Percentiles rank a stretch among this genome's conserved stretches.
These are phyloP conservation scores for Vigna mungo DNA, from an alignment of 306 rosid genomes.

Conservation along the genomic window DNA sequence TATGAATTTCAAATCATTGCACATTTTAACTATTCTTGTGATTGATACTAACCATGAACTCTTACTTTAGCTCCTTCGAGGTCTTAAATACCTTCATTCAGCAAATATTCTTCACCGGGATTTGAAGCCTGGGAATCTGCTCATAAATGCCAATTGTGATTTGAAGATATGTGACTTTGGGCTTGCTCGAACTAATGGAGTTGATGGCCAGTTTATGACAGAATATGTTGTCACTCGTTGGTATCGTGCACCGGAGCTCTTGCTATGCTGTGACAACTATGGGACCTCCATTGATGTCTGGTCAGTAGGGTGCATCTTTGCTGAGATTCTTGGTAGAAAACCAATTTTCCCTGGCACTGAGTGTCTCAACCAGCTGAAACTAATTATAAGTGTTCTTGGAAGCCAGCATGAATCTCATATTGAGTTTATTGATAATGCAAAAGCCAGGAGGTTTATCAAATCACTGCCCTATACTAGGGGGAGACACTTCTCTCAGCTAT, in stretches of 20 bases:
- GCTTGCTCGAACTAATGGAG: slow-evolving; percentile 75
- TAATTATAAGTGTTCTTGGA: slow-evolving; percentile 78
- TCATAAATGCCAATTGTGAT: slow-evolving; percentile 76
- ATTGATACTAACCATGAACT: slow-evolving; percentile 42
- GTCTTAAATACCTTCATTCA: slow-evolving; percentile 88
- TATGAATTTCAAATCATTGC: slow-evolving; percentile 1
- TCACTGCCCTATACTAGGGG: slow-evolving; percentile 68
- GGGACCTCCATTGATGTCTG: slow-evolving; percentile 93
- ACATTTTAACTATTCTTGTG: slow-evolving; percentile 14
- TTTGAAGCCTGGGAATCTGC: slow-evolving; percentile 89
- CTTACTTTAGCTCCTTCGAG: slow-evolving; percentile 70
- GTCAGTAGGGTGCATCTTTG: slow-evolving; percentile 96
- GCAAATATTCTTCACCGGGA: slow-evolving; percentile 91
- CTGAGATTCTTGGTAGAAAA: slow-evolving; percentile 87
- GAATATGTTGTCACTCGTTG: slow-evolving; percentile 95
- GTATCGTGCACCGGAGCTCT: slow-evolving; percentile 96
- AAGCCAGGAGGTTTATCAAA: slow-evolving; percentile 67
- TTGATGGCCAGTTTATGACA: slow-evolving; percentile 76
- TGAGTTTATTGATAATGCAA: slow-evolving; percentile 68
- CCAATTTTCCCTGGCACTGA: slow-evolving; percentile 88
- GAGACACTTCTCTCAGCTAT: slow-evolving; percentile 60
- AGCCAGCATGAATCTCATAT: slow-evolving; percentile 68
- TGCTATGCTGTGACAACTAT: slow-evolving; percentile 76
- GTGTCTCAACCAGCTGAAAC: slow-evolving; percentile 77
- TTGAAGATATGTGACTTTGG: slow-evolving; percentile 93